These are phyloP conservation scores for Beta macrorhiza DNA, from an alignment of 179 eudicot genomes.

Conservation along the genomic window DNA sequence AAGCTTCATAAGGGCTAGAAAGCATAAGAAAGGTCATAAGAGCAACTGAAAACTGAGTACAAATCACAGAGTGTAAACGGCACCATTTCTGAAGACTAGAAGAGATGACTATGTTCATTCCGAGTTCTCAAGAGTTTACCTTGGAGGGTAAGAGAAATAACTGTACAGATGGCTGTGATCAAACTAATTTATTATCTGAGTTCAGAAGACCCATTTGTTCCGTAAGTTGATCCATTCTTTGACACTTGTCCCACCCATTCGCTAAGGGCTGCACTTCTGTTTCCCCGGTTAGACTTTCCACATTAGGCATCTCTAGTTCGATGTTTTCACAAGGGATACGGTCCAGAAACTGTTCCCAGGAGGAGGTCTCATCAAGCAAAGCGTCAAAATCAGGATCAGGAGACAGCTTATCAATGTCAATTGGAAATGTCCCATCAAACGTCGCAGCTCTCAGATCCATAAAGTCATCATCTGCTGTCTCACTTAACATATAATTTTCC, in stretches of 20 bases:
- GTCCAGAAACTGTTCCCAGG: constrained; percentile 36
- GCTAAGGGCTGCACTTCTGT: constrained; percentile 38
- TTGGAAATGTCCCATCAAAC: constrained; percentile 26
- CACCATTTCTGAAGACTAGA: neutral
- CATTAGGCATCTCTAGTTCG: constrained; percentile 35
- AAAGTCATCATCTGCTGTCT: constrained; percentile 36
- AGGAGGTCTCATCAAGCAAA: constrained; percentile 31
- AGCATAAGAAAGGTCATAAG: neutral
- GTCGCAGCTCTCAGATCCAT: constrained; percentile 36
- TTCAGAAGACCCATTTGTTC: constrained; percentile 64
- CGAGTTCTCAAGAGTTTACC: constrained; percentile 25
- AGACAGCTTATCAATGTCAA: constrained; percentile 32
- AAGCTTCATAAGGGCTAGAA: neutral
- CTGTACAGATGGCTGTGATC: constrained; percentile 35
- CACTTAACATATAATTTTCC: constrained; percentile 36
- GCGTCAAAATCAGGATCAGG: constrained; percentile 38
- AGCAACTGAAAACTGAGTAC: constrained; percentile 9
- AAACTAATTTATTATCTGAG: constrained; percentile 42
- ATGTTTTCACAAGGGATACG: constrained; percentile 20
- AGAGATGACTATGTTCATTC: neutral
- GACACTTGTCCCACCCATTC: constrained; percentile 47
- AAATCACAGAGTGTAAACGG: neutral
- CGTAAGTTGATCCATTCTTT: constrained; percentile 57
- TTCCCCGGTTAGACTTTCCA: constrained; percentile 32
- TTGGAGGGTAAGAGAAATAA: constrained; percentile 22